These are phyloP conservation scores for Starmerella asiatica DNA, from an alignment of 805 yeast genomes.

Conservation along the genomic window DNA sequence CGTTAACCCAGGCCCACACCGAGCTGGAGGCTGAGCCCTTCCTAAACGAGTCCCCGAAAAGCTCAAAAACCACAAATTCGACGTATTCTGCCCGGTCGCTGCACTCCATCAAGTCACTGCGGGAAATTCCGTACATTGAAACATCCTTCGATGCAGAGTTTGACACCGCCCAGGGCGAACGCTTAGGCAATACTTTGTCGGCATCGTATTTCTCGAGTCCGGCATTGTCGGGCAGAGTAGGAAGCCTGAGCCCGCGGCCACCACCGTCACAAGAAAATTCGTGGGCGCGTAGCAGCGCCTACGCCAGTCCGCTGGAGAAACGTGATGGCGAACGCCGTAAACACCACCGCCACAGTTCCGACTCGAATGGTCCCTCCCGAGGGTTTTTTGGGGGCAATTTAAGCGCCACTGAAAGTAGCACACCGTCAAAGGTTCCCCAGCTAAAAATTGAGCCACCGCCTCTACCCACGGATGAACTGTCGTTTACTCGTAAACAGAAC, in stretches of 20 bases:
- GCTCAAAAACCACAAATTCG: neutral
- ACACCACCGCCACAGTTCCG: neutral
- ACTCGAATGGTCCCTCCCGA: neutral
- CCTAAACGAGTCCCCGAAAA: neutral
- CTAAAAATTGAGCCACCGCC: no score
- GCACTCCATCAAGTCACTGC: constrained; percentile 17
- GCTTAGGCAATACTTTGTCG: neutral
- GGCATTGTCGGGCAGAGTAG: neutral
- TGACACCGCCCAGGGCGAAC: constrained; percentile 8
- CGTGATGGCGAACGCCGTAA: neutral
- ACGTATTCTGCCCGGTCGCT: constrained; percentile 1
- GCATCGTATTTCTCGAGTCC: constrained; percentile 9
- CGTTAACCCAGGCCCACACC: neutral
- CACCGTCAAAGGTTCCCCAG: neutral
- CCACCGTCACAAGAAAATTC: neutral
- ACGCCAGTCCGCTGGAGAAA: neutral
- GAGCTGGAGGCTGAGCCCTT: neutral
- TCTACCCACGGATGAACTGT: neutral
- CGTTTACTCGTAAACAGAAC: neutral
- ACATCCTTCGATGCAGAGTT: constrained; percentile 13
- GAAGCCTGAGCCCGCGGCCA: neutral
- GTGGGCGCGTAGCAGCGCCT: neutral
- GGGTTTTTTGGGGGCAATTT: no score
- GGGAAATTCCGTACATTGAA: constrained; percentile 22
- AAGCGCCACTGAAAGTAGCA: neutral